Evolutionary conservation across 768 basidiomycete species (phyloP).

Genomic region (Suillus subluteus): DNA sequence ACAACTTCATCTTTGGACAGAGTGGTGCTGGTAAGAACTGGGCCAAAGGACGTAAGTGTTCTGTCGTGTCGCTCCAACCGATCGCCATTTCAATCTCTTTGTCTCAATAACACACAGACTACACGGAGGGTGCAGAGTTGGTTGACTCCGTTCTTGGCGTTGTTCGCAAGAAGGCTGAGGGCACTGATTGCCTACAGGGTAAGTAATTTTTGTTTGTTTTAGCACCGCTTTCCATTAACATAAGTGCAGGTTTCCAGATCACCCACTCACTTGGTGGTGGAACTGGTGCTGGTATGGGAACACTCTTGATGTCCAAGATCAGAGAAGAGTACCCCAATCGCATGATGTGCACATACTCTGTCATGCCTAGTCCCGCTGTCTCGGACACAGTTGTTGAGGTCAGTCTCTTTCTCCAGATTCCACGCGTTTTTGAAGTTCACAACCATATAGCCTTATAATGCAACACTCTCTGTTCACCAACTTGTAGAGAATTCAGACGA

Average conservation of each 20-base stretch:
- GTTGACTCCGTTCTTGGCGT: constrained; percentile 98
- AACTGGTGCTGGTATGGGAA: constrained; percentile 99
- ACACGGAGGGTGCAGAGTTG: constrained; percentile 96
- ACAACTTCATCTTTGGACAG: constrained; percentile 98
- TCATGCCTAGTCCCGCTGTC: constrained; percentile 95
- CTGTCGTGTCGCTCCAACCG: background rate
- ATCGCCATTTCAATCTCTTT: background rate
- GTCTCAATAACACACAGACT: constrained; percentile 44
- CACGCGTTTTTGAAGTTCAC: constrained; percentile 1
- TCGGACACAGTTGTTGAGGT: constrained; percentile 99
- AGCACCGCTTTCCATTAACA: constrained; percentile 8
- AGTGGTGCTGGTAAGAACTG: constrained; percentile 99
- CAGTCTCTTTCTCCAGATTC: constrained; percentile 15
- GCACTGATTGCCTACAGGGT: constrained; percentile 96
- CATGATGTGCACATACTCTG: constrained; percentile 99
- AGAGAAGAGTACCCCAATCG: constrained; percentile 98
- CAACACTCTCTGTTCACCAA: constrained; percentile 97
- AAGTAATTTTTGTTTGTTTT: constrained; percentile 23
- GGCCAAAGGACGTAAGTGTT: constrained; percentile 95
- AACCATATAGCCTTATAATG: constrained; percentile 85
- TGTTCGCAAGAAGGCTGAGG: constrained; percentile 98
- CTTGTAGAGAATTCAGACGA: constrained; percentile 99
- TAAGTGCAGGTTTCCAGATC: constrained; percentile 87
- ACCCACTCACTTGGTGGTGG: constrained; percentile 99
- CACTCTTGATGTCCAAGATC: constrained; percentile 98